Evolutionary conservation across 2,329 filamentous ascomycete species (phyloP).

Genomic region (Fusarium nurragi): DNA sequence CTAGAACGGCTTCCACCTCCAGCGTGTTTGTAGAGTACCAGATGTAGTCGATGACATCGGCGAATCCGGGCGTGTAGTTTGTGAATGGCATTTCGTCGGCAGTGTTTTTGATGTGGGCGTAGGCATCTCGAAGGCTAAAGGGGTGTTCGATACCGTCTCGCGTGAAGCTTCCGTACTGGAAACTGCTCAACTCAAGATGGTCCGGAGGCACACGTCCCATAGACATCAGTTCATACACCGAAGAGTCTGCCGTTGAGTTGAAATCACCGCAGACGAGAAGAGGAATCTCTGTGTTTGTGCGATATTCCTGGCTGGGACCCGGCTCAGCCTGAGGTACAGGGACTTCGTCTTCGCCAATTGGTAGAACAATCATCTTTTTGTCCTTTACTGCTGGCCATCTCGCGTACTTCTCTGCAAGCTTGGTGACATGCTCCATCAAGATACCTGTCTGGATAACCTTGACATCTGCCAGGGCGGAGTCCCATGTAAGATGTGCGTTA

Average conservation of each 20-base stretch:
- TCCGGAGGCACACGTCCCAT: slow-evolving; percentile 80
- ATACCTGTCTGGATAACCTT: slow-evolving; percentile 97
- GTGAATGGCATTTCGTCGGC: slow-evolving; percentile 90
- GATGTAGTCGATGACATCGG: slow-evolving; percentile 93
- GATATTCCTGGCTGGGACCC: slow-evolving; percentile 86
- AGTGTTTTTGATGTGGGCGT: slow-evolving; percentile 82
- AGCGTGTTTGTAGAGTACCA: slow-evolving; percentile 95
- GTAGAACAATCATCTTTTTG: slow-evolving; percentile 69
- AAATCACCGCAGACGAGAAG: slow-evolving; percentile 94
- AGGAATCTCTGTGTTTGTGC: slow-evolving; percentile 86
- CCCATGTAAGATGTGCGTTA: slow-evolving; percentile 96
- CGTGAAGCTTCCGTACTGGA: slow-evolving; percentile 93
- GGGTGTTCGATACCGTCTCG: slow-evolving; percentile 92
- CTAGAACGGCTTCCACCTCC: slow-evolving; percentile 83
- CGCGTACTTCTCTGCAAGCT: slow-evolving; percentile 85
- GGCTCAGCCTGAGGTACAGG: slow-evolving; percentile 68
- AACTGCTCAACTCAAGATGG: slow-evolving; percentile 80
- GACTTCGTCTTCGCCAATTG: slow-evolving; percentile 56
- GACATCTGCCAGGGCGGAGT: slow-evolving; percentile 88
- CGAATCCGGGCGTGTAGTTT: slow-evolving; percentile 95
- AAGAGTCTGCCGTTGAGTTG: slow-evolving; percentile 88
- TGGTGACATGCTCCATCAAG: slow-evolving; percentile 89
- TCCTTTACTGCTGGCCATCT: slow-evolving; percentile 83
- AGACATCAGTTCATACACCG: slow-evolving; percentile 89
- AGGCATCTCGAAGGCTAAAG: slow-evolving; percentile 92